These are phyloP conservation scores for Spergularia marina DNA, from an alignment of 148 eudicot species.

Conservation along the genomic window DNA sequence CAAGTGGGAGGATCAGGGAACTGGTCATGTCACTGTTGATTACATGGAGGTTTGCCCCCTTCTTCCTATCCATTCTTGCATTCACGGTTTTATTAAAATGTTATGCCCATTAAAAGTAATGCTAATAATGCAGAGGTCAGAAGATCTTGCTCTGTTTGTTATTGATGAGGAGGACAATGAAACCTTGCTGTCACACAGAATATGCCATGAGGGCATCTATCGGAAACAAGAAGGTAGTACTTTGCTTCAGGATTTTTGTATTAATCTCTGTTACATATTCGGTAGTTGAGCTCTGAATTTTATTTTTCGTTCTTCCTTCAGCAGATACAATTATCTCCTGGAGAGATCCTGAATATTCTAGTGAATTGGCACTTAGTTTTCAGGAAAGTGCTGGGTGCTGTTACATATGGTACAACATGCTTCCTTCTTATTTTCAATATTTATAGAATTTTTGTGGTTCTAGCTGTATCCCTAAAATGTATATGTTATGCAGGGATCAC, in stretches of 20 bases:
- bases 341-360: conserved; percentile 88
- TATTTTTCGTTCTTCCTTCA: conserved; percentile 1
- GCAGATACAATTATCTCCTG: conserved; percentile 94
- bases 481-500: conserved; percentile 69
- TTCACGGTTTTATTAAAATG: neutral
- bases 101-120: conserved; percentile 9
- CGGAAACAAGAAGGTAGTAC: conserved; percentile 88
- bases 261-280: neutral
- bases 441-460: neutral
- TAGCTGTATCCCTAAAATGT: conserved; percentile 7
- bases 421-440: neutral
- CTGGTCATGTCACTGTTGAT: conserved; percentile 93
- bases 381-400: conserved; percentile 90
- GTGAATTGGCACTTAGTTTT: conserved; percentile 94
- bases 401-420: conserved; percentile 63
- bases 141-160: conserved; percentile 75
- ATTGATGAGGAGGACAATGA: conserved; percentile 88
- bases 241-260: conserved; percentile 9
- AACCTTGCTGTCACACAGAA: conserved; percentile 75
- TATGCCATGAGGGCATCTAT: conserved; percentile 77
- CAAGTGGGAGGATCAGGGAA: conserved; percentile 99
- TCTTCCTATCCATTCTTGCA: neutral
- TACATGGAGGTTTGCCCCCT: conserved; percentile 68
- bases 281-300: neutral
- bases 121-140: conserved; percentile 62